Evolutionary conservation across 2,329 filamentous ascomycete species (phyloP).

Genomic region (Fusarium incarnatum): DNA sequence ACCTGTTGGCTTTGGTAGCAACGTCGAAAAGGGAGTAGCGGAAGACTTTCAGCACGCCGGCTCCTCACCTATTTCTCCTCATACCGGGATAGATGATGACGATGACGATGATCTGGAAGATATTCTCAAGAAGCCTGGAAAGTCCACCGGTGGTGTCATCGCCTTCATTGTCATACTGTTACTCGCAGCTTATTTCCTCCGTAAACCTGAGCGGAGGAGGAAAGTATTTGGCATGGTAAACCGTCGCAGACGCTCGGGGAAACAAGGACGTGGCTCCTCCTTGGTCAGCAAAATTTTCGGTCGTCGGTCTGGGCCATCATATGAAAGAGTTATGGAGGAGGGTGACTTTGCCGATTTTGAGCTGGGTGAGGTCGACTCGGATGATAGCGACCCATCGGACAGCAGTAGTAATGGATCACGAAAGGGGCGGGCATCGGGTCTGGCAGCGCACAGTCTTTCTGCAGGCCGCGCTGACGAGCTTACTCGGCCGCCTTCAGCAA

Average conservation of each 20-base stretch:
- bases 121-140: conserved; percentile 75
- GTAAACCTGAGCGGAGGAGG: conserved; percentile 79
- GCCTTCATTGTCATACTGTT: conserved; percentile 81
- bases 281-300: conserved; percentile 75
- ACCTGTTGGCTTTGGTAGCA: conserved; percentile 94
- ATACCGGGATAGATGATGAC: conserved; percentile 62
- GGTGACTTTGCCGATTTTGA: conserved; percentile 82
- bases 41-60: conserved; percentile 87
- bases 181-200: conserved; percentile 77
- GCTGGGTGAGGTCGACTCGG: conserved; percentile 73
- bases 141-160: conserved; percentile 78
- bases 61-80: conserved; percentile 57
- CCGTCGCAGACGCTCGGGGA: conserved; percentile 50
- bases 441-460: conserved; percentile 73
- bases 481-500: conserved; percentile 55
- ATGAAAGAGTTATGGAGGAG: conserved; percentile 89
- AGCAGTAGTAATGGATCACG: conserved; percentile 67
- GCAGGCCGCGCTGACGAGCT: conserved; percentile 63
- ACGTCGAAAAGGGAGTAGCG: conserved; percentile 72
- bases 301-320: conserved; percentile 63
- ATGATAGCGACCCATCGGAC: conserved; percentile 73
- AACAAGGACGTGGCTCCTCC: conserved; percentile 62
- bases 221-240: conserved; percentile 47
- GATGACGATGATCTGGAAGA: conserved; percentile 66
- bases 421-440: conserved; percentile 71